Conservation (phyloP, 2,329 filamentous ascomycete species). For the Xylariales sp. region DNA sequence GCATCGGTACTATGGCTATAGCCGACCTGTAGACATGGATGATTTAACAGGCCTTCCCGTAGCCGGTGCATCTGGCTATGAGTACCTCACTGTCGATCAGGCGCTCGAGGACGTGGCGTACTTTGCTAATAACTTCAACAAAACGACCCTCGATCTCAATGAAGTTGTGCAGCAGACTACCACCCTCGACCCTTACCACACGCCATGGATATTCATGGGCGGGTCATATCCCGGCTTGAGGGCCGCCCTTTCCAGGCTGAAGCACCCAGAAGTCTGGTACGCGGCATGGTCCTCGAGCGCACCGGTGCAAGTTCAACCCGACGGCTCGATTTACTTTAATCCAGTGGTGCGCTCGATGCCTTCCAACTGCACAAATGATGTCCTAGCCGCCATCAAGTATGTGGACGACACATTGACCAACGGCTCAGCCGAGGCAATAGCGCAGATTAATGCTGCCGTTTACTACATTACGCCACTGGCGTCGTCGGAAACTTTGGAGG, state of each 20-base stretch:
- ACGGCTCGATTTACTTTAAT: not conserved
- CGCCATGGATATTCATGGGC: not conserved
- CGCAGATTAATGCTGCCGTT: not conserved
- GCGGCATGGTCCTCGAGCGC: not conserved
- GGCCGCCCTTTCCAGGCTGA: not conserved
- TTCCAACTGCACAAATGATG: not conserved
- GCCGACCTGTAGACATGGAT: too few relatives aligned
- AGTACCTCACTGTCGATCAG: not conserved
- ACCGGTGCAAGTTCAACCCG: not conserved
- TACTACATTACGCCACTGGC: not conserved
- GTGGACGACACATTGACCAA: not conserved
- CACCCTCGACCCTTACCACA: not conserved
- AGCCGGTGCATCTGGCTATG: too few relatives aligned
- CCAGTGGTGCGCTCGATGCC: not conserved
- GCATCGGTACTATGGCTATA: too few relatives aligned
- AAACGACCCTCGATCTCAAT: not conserved
- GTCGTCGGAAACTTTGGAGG: not conserved
- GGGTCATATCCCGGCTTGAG: not conserved
- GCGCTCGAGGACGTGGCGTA: not conserved
- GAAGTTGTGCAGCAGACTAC: too few relatives aligned
- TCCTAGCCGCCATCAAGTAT: not conserved
- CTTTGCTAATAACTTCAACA: not conserved
- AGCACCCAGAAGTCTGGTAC: not conserved
- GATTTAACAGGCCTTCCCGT: too few relatives aligned
- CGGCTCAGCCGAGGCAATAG: not conserved